Conservation (phyloP, 176 grass and related monocot genomes). For the Alloteropsis semialata region DNA sequence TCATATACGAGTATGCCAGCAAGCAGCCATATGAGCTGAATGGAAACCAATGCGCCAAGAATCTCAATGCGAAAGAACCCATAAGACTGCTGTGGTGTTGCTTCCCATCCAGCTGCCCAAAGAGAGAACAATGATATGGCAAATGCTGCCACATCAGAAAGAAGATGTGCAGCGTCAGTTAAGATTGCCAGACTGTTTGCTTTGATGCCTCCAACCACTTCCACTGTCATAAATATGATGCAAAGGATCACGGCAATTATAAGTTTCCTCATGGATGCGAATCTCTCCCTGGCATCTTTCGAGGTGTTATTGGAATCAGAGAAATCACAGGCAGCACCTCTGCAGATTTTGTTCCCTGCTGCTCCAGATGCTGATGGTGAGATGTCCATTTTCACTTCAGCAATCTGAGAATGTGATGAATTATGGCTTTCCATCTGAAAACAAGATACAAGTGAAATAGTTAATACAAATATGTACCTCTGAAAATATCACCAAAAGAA, state of each 20-base stretch:
- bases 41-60: conserved; percentile 87
- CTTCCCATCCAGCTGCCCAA: conserved; percentile 97
- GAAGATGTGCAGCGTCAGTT: conserved; percentile 95
- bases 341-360: conserved; percentile 61
- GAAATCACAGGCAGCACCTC: conserved; percentile 70
- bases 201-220: conserved; percentile 93
- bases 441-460: conserved; percentile 27
- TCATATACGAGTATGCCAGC: conserved; percentile 96
- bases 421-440: conserved; percentile 73
- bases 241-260: conserved; percentile 75
- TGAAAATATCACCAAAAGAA: conserved; percentile 10
- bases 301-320: conserved; percentile 49
- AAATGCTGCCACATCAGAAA: conserved; percentile 96
- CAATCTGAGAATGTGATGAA: conserved; percentile 34
- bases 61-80: conserved; percentile 95
- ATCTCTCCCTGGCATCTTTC: conserved; percentile 71
- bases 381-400: conserved; percentile 72
- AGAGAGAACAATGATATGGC: conserved; percentile 94
- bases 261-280: conserved; percentile 83
- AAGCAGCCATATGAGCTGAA: conserved; percentile 96
- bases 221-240: conserved; percentile 83
- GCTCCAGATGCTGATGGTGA: conserved; percentile 38
- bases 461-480: no score
- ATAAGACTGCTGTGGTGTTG: conserved; percentile 86
- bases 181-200: conserved; percentile 97